phyloP scores from a whole-genome alignment of 2,329 filamentous ascomycete species.

The Lithohypha guttulata region DNA sequence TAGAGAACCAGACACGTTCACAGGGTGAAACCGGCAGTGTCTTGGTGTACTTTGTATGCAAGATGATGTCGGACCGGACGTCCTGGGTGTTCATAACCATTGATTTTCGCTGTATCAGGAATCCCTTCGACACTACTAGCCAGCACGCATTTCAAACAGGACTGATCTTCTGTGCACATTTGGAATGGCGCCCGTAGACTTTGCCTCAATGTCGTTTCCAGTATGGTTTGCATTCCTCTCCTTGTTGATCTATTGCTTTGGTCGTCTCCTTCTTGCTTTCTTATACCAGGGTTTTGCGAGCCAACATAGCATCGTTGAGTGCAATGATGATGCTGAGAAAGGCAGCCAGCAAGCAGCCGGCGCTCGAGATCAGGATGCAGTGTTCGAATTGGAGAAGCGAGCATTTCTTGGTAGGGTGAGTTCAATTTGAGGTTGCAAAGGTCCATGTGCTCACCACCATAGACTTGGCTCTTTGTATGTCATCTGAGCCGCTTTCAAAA shows the following conservation, averaged over 20 bases:
- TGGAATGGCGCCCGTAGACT: constrained; percentile 1
- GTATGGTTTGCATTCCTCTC: constrained; percentile 11
- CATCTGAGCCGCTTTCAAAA: constrained; percentile 37
- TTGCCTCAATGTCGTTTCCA: constrained; percentile 6
- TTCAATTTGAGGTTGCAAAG: no score
- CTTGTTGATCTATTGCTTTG: constrained; percentile 12
- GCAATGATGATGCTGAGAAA: constrained; percentile 13
- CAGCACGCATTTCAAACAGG: no score
- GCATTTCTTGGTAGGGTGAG: constrained; percentile 40
- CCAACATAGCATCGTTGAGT: neutral
- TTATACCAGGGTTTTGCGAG: constrained; percentile 6
- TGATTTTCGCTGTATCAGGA: no score
- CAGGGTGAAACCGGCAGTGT: no score
- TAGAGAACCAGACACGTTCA: no score
- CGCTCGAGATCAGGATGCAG: constrained; percentile 25
- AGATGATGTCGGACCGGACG: no score
- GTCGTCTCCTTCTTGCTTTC: constrained; percentile 10
- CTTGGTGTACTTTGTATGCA: no score
- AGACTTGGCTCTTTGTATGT: constrained; percentile 33
- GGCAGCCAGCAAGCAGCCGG: constrained; percentile 11
- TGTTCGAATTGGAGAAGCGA: constrained; percentile 39
- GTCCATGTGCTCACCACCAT: no score
- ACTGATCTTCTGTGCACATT: no score
- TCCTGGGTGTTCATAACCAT: no score
- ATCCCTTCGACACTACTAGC: no score